phyloP scores from a whole-genome alignment of 192 early-diverging fungal genomes.

The Rhizophagus prolifer region DNA sequence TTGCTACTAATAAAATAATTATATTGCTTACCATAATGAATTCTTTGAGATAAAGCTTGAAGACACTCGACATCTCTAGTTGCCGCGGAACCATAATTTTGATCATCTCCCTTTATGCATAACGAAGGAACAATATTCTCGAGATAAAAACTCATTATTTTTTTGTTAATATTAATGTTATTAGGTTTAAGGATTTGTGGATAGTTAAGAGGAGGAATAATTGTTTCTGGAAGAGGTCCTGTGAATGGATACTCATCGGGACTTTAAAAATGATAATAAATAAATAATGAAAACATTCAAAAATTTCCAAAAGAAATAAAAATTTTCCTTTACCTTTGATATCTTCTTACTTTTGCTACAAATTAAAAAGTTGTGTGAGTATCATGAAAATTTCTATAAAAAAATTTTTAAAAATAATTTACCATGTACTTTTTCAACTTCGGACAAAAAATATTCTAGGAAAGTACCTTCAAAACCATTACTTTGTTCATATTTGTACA shows the following conservation, averaged over 20 bases:
- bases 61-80: slow-evolving; percentile 92
- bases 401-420: slow-evolving; percentile 28
- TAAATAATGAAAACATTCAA: neutral
- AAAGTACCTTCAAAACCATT: slow-evolving; percentile 73
- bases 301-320: neutral
- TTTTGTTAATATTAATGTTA: slow-evolving; percentile 82
- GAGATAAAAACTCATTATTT: slow-evolving; percentile 81
- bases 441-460: slow-evolving; percentile 85
- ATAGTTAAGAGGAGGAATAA: slow-evolving; percentile 82
- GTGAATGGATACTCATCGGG: slow-evolving; percentile 98
- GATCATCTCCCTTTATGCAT: slow-evolving; percentile 74
- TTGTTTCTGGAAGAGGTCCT: slow-evolving; percentile 72
- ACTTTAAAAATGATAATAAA: slow-evolving; percentile 37
- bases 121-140: slow-evolving; percentile 79
- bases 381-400: neutral
- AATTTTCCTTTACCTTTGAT: slow-evolving; percentile 51
- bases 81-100: slow-evolving; percentile 90
- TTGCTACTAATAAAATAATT: slow-evolving; percentile 12
- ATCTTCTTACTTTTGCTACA: slow-evolving; percentile 73
- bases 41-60: slow-evolving; percentile 87
- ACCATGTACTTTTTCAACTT: slow-evolving; percentile 92
- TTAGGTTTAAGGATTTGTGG: slow-evolving; percentile 74
- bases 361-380: neutral
- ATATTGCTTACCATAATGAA: slow-evolving; percentile 81
- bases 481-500: slow-evolving; percentile 61